phyloP scores from a whole-genome alignment of 495 filamentous ascomycete genomes.

The Aspergillus haitiensis region DNA sequence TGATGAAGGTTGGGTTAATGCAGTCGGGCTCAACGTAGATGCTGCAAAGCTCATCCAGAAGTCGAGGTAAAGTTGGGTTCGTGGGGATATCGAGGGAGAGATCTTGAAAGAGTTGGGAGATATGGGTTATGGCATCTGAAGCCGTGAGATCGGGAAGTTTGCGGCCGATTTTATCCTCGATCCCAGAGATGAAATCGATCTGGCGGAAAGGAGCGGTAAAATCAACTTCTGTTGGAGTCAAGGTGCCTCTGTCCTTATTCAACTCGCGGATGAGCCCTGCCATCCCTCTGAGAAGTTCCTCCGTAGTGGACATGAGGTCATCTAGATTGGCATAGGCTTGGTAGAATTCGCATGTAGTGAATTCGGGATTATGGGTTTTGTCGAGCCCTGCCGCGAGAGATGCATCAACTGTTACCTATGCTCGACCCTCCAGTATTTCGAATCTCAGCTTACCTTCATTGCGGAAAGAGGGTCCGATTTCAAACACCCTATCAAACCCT shows the following conservation, averaged over 20 bases:
- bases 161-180: constrained; percentile 64
- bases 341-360: constrained; percentile 97
- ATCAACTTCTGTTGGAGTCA: constrained; percentile 52
- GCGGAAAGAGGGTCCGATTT: constrained; percentile 89
- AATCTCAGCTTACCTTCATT: constrained; percentile 68
- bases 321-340: constrained; percentile 76
- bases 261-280: constrained; percentile 51
- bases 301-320: constrained; percentile 73
- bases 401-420: constrained; percentile 11
- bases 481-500: constrained; percentile 86
- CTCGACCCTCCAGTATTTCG: neutral
- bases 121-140: constrained; percentile 52
- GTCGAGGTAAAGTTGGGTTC: constrained; percentile 66
- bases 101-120: constrained; percentile 58
- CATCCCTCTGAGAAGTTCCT: constrained; percentile 62
- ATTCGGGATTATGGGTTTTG: constrained; percentile 93
- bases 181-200: constrained; percentile 78
- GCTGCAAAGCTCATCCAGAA: constrained; percentile 80
- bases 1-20: constrained; percentile 78
- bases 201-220: constrained; percentile 64
- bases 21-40: constrained; percentile 74
- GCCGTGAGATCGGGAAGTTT: constrained; percentile 67
- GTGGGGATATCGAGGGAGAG: constrained; percentile 53
- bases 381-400: constrained; percentile 58
- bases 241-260: constrained; percentile 43